These are phyloP conservation scores for cucumber (Cucumis sativus) DNA, from an alignment of 306 rosid species.

Conservation along the genomic window Cucumber_9930_V3 NC_026655.2:22825001-22825500, in stretches of 20 bases:
- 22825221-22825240: neutral
- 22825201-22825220: slow-evolving; percentile 18
- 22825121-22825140: slow-evolving; percentile 15
- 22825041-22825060: slow-evolving; percentile 24
- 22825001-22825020: slow-evolving; percentile 31
- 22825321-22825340: neutral
- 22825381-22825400: no score
- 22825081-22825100: slow-evolving; percentile 35
- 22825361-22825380: no score
- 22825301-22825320: slow-evolving; percentile 12
- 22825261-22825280: slow-evolving; percentile 6
- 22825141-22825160: slow-evolving; percentile 23
- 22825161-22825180: slow-evolving; percentile 30
- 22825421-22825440: no score
- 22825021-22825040: slow-evolving; percentile 21
- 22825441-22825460: no score
- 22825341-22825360: no score
- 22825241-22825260: slow-evolving; percentile 9
- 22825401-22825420: no score
- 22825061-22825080: slow-evolving; percentile 31
- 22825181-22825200: slow-evolving; percentile 14
- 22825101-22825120: slow-evolving; percentile 32
- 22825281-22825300: slow-evolving; percentile 15
- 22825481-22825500: no score
- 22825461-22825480: no score